phyloP scores from a whole-genome alignment of 1,284 basidiomycete species.

The Trametes hirsuta region DNA sequence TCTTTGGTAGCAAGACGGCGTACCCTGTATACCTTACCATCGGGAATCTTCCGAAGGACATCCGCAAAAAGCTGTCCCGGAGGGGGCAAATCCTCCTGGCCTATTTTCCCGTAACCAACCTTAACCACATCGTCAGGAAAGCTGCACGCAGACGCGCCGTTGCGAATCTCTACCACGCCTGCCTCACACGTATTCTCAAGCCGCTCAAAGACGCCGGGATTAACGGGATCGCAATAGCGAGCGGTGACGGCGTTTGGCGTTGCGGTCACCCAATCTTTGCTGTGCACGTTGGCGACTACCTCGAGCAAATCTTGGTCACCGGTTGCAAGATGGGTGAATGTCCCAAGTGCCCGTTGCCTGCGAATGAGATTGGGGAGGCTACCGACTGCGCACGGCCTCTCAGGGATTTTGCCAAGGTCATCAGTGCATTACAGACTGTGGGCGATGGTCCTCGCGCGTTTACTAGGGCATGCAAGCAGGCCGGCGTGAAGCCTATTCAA shows the following conservation, averaged over 20 bases:
- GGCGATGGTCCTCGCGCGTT: background rate
- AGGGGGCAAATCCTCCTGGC: constrained; percentile 41
- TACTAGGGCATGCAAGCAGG: background rate
- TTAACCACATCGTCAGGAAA: constrained; percentile 34
- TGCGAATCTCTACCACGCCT: constrained; percentile 27
- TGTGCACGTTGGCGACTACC: constrained; percentile 5
- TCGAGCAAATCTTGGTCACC: background rate
- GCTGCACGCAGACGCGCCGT: constrained; percentile 20
- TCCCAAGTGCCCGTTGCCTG: constrained; percentile 19
- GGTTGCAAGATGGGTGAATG: background rate
- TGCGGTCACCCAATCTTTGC: constrained; percentile 32
- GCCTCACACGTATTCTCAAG: constrained; percentile 20
- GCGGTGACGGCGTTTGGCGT: constrained; percentile 30
- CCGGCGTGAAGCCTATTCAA: constrained; percentile 18
- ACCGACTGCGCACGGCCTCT: background rate
- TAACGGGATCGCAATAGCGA: constrained; percentile 22
- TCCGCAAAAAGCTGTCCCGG: constrained; percentile 39
- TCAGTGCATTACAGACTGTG: background rate
- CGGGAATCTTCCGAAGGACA: constrained; percentile 39
- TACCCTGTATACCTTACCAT: constrained; percentile 45
- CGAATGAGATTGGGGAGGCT: constrained; percentile 14
- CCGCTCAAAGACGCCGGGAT: constrained; percentile 16
- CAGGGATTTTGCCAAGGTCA: background rate
- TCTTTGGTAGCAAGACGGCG: constrained; percentile 37
- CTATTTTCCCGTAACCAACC: constrained; percentile 40